Conservation (phyloP, 768 basidiomycete genomes). For the Trametes coccinea region DNA sequence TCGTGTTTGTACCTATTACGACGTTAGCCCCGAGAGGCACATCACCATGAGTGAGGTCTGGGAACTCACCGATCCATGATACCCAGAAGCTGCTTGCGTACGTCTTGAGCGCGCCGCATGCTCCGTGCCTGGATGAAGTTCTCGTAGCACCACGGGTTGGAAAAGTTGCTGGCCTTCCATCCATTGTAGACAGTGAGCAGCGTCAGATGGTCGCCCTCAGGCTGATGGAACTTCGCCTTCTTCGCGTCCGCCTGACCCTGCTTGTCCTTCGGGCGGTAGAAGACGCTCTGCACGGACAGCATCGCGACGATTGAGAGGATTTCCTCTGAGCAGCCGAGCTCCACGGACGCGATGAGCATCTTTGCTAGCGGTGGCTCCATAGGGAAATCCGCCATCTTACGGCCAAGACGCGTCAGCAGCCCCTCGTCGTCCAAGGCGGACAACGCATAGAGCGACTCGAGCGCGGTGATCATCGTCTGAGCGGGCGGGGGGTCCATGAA, state of each 20-base stretch:
- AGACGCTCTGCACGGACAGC: constrained; percentile 94
- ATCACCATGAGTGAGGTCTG: background rate
- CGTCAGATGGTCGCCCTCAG: constrained; percentile 95
- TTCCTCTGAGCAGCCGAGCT: constrained; percentile 97
- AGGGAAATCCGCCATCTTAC: constrained; percentile 99
- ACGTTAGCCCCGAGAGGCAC: constrained; percentile 10
- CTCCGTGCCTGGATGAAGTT: constrained; percentile 98
- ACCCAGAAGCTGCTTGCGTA: constrained; percentile 93
- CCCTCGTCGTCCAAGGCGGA: constrained; percentile 98
- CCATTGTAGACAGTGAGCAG: constrained; percentile 95
- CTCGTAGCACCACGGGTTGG: constrained; percentile 99
- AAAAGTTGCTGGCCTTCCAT: constrained; percentile 95
- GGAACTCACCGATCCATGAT: constrained; percentile 92
- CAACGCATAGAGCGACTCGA: constrained; percentile 92
- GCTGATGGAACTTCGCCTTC: constrained; percentile 99
- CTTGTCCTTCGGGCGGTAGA: constrained; percentile 99
- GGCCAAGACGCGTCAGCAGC: constrained; percentile 86
- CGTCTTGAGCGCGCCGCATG: constrained; percentile 96
- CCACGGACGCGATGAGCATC: constrained; percentile 97
- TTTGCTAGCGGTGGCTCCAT: constrained; percentile 96
- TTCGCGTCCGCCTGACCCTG: constrained; percentile 99
- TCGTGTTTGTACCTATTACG: constrained; percentile 88
- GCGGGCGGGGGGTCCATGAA: constrained; percentile 99
- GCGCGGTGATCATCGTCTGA: constrained; percentile 93
- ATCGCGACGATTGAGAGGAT: constrained; percentile 97